Percentiles rank a stretch among this genome's conserved stretches.
Evolutionary conservation across 1,139 yeast species (phyloP).

Genomic region (Arxiozyma telluris): DNA sequence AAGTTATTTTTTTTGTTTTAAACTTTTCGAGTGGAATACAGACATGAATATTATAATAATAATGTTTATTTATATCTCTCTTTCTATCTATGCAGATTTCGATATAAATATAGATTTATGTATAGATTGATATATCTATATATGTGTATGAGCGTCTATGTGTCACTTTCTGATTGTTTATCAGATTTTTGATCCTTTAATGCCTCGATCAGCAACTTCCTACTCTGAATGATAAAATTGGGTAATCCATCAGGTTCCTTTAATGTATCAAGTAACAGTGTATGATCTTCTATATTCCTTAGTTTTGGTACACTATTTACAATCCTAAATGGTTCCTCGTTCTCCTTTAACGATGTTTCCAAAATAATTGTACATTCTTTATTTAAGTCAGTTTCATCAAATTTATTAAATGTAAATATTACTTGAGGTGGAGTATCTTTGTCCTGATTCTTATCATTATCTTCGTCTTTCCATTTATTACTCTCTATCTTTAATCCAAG

Average conservation of each 20-base stretch:
- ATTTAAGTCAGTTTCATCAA: constrained; percentile 11
- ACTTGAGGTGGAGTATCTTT: neutral
- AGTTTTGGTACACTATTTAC: constrained; percentile 14
- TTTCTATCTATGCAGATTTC: neutral
- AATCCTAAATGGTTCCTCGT: constrained; percentile 14
- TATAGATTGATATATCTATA: too few relatives aligned
- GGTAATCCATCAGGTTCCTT: constrained; percentile 1
- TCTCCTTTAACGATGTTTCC: constrained; percentile 14
- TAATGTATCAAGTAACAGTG: neutral
- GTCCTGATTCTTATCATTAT: neutral
- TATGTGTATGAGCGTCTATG: neutral
- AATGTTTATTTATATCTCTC: too few relatives aligned
- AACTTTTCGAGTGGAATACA: neutral
- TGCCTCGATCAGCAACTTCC: neutral
- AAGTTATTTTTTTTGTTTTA: too few relatives aligned
- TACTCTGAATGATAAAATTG: neutral
- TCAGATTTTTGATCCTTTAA: too few relatives aligned
- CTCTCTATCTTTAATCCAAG: constrained; percentile 24
- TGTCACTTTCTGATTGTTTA: neutral
- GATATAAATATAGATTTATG: too few relatives aligned
- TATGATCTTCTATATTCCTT: neutral
- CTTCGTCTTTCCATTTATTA: constrained; percentile 13
- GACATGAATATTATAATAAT: too few relatives aligned
- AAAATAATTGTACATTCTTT: constrained; percentile 12
- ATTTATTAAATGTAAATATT: constrained; percentile 17